Percentiles rank a stretch among this genome's conserved stretches.
phyloP scores from a whole-genome alignment of 306 rosid species.

The Carpinus viminea region DNA sequence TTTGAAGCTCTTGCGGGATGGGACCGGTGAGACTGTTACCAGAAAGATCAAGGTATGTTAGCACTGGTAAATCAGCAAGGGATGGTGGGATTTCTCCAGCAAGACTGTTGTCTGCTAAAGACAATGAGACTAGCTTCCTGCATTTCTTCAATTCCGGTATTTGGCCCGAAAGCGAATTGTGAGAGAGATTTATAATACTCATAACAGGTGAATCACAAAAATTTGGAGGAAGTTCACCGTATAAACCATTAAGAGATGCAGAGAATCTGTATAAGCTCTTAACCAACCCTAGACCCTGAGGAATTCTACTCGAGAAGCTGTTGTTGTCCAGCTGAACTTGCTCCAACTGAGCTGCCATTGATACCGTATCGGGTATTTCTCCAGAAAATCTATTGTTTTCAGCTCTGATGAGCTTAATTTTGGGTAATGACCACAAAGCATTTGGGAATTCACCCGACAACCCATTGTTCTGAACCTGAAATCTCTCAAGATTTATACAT shows the following conservation, averaged over 20 bases:
- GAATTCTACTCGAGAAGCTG: slow-evolving; percentile 62
- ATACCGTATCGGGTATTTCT: slow-evolving; percentile 73
- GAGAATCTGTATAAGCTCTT: slow-evolving; percentile 89
- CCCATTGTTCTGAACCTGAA: slow-evolving; percentile 89
- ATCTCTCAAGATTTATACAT: slow-evolving; percentile 78
- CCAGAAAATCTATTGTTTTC: slow-evolving; percentile 88
- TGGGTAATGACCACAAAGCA: slow-evolving; percentile 77
- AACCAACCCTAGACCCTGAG: slow-evolving; percentile 72
- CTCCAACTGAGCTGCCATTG: slow-evolving; percentile 78
- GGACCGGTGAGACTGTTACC: slow-evolving; percentile 88
- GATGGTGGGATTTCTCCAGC: slow-evolving; percentile 73
- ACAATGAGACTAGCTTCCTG: slow-evolving; percentile 78
- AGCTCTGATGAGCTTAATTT: slow-evolving; percentile 82
- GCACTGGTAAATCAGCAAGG: slow-evolving; percentile 79
- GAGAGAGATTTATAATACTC: slow-evolving; percentile 92
- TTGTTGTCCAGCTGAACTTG: slow-evolving; percentile 96
- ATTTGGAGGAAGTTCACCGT: slow-evolving; percentile 78
- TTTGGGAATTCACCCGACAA: slow-evolving; percentile 75
- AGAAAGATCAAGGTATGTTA: slow-evolving; percentile 94
- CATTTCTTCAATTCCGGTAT: slow-evolving; percentile 77
- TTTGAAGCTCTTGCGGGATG: slow-evolving; percentile 83
- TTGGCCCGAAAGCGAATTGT: slow-evolving; percentile 77
- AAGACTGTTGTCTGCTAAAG: slow-evolving; percentile 78
- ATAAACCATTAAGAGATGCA: slow-evolving; percentile 72
- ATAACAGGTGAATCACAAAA: slow-evolving; percentile 96